Base-by-base conservation (phyloP, 202 grass and related monocot genomes). In the Panicum virgatum region DNA sequence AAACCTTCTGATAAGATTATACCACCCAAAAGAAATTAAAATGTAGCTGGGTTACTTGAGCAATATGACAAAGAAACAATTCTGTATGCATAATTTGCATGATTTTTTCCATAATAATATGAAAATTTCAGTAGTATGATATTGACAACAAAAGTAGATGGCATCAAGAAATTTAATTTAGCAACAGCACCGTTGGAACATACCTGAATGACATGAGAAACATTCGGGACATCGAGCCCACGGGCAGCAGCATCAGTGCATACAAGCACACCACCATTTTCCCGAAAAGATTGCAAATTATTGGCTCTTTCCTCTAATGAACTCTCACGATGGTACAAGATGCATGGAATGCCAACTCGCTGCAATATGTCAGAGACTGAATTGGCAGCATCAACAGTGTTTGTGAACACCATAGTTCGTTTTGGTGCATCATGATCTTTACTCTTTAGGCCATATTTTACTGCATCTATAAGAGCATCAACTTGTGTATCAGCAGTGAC, bases 161-260 rank as follows among this genome's bases (percentile, higher is more conserved):
- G 32, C 43, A 73, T 13, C 15, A 40, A 20, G 3, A 44, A 76
- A 23, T 27, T 59, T 27, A 27, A 27, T 57, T 25, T 27, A 62
- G 59, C 29, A 62, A 15, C 14, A 16, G 30, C 59, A 30, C 46
- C 62, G 27, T 22, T 59, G 53, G 12, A 27, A 34, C 27, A 42
- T 91, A 92, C 96, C 92, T 98, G 92, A 84, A 98, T 95, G 53
- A 98, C 89, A 75, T 98, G 90, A 75, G 83, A 91, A 87, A 98
- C 66, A 80, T 95, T 91, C 48, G 92, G 92, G 48, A 98, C 88
- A 72, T 98, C 96, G 46, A 98, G 81, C 29, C 96, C 96, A 80
- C 96, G 96, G 30, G 96, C 90, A 68, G 92, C 96, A 76, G 96
- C 92, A 90, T 98, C 96, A 30, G 96, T 98, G 76, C 96, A 98